A percentile compares a stretch with the other conserved stretches of the same genome.
phyloP scores from a whole-genome alignment of 768 basidiomycete species.

The Termitomyces sp. region DNA sequence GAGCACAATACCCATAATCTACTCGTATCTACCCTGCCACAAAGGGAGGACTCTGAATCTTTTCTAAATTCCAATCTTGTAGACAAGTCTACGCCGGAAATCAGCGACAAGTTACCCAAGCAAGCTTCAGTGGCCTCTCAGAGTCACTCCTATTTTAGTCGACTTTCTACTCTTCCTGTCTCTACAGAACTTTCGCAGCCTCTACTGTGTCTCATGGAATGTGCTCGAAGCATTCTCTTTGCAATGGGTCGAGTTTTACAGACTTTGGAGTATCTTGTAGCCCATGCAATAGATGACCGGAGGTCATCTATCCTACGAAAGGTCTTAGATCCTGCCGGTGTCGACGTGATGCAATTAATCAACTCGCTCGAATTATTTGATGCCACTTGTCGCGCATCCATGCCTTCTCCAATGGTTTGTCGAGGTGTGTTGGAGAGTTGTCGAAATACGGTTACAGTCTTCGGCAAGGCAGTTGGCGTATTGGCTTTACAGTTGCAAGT shows the following conservation, averaged over 20 bases:
- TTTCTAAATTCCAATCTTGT: conserved; percentile 23
- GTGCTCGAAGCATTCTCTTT: conserved; percentile 89
- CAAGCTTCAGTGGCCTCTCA: conserved; percentile 65
- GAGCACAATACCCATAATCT: conserved; percentile 22
- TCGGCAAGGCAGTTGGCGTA: conserved; percentile 84
- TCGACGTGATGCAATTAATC: conserved; percentile 80
- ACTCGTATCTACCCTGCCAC: conserved; percentile 33
- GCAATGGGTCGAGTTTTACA: conserved; percentile 89
- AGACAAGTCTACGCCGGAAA: conserved; percentile 22
- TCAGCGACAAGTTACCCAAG: conserved; percentile 19
- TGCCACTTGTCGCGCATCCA: conserved; percentile 59
- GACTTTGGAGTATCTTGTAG: conserved; percentile 81
- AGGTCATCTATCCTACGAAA: conserved; percentile 76
- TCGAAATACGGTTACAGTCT: conserved; percentile 76
- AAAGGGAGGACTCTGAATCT: conserved; percentile 44
- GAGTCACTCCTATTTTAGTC: conserved; percentile 89
- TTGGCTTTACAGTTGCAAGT: conserved; percentile 76
- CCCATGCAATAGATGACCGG: conserved; percentile 78
- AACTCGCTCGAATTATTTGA: conserved; percentile 91
- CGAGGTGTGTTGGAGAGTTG: conserved; percentile 78
- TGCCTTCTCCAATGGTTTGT: conserved; percentile 70
- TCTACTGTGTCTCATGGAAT: conserved; percentile 71
- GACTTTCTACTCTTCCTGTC: conserved; percentile 75
- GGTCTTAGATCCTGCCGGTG: conserved; percentile 80
- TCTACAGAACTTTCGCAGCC: conserved; percentile 65